phyloP scores from a whole-genome alignment of 202 grass and related monocot species.

The Eragrostis tef region DNA sequence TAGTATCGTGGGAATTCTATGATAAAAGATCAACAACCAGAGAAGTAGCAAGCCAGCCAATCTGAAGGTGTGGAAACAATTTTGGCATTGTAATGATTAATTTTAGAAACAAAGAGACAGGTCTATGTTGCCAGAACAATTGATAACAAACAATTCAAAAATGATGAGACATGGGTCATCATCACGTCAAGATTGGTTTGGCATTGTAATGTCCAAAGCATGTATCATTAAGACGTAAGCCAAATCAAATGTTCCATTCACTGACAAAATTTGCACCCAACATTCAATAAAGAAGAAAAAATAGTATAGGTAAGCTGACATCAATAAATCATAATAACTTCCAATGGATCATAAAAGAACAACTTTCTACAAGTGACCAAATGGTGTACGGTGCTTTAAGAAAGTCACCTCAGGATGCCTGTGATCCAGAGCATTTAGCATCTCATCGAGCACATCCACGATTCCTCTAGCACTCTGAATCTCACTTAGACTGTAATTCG shows the following conservation, averaged over 20 bases:
- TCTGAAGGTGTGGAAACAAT: no score
- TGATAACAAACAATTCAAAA: neutral
- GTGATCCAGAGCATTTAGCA: constrained; percentile 92
- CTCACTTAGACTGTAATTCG: constrained; percentile 67
- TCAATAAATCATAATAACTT: constrained; percentile 19
- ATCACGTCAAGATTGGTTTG: constrained; percentile 7
- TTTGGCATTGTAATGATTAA: no score
- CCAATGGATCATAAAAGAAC: constrained; percentile 1
- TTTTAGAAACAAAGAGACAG: constrained; percentile 1
- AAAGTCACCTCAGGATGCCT: constrained; percentile 76
- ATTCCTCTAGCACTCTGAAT: constrained; percentile 94
- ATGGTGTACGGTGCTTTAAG: constrained; percentile 12
- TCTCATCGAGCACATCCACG: constrained; percentile 89
- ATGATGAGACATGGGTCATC: neutral
- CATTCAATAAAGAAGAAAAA: neutral
- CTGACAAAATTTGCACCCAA: neutral
- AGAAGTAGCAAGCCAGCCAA: neutral
- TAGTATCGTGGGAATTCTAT: constrained; percentile 21
- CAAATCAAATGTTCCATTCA: constrained; percentile 18
- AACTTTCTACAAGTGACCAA: neutral
- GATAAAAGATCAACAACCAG: neutral
- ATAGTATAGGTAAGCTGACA: constrained; percentile 1
- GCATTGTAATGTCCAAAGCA: neutral
- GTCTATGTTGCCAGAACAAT: neutral
- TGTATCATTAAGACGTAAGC: neutral